Evolutionary conservation across 2,329 filamentous ascomycete genomes (phyloP).

Genomic region (Phaeomoniella chlamydospora): DNA sequence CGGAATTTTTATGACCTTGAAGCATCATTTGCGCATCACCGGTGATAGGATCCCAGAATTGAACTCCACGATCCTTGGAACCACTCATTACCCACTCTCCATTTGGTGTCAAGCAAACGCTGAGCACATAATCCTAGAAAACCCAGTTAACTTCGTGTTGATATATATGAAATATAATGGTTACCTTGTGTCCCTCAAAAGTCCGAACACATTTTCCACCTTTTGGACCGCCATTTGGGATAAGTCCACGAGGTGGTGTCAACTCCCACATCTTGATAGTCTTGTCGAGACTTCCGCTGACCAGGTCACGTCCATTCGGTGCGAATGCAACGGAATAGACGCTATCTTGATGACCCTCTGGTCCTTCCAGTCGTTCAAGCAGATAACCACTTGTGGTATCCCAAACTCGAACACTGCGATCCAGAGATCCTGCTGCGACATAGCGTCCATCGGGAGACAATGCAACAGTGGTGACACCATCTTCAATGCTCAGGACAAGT

Average conservation of each 20-base stretch:
- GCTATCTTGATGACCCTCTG: conserved; percentile 89
- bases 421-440: conserved; percentile 85
- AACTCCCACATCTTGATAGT: conserved; percentile 99
- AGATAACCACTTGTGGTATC: conserved; percentile 76
- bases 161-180: conserved; percentile 14
- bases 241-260: conserved; percentile 51
- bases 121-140: conserved; percentile 83
- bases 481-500: conserved; percentile 79
- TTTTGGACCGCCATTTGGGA: conserved; percentile 50
- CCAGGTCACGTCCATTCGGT: conserved; percentile 80
- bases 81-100: conserved; percentile 93
- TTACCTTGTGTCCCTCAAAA: conserved; percentile 88
- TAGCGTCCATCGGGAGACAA: conserved; percentile 92
- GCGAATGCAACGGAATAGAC: conserved; percentile 96
- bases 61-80: conserved; percentile 91
- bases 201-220: conserved; percentile 90
- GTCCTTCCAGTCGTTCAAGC: conserved; percentile 80
- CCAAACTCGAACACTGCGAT: conserved; percentile 97
- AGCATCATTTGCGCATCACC: conserved; percentile 95
- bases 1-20: conserved; percentile 96
- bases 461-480: conserved; percentile 92
- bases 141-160: conserved; percentile 9
- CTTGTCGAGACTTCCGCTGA: conserved; percentile 90
- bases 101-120: conserved; percentile 87
- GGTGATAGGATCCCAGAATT: conserved; percentile 95